Evolutionary conservation across 1,139 yeast species (phyloP).

Genomic region (Kodamaea suecica): DNA sequence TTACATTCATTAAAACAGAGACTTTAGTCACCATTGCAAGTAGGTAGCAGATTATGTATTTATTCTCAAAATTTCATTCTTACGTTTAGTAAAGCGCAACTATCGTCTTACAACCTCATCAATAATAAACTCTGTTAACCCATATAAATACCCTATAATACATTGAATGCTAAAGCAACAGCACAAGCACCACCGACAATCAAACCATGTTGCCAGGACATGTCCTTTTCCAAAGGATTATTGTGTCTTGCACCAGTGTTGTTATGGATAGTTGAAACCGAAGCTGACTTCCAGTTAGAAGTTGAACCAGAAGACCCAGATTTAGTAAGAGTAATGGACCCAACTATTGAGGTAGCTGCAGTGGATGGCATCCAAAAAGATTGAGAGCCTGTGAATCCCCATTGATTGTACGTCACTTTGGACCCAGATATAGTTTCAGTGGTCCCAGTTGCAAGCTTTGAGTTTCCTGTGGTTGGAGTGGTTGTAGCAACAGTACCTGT

Average conservation of each 20-base stretch:
- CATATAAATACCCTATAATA: too few species aligned
- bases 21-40: too few species aligned
- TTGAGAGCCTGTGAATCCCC: slow-evolving; percentile 45
- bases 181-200: slow-evolving; percentile 3
- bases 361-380: slow-evolving; percentile 36
- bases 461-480: slow-evolving; percentile 9
- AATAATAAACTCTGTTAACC: too few species aligned
- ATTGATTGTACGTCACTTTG: slow-evolving; percentile 35
- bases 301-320: slow-evolving; percentile 2
- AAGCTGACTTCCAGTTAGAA: neutral
- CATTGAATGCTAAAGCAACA: slow-evolving; percentile 3
- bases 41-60: too few species aligned
- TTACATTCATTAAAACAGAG: too few species aligned
- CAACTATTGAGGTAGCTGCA: slow-evolving; percentile 13
- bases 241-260: slow-evolving; percentile 2
- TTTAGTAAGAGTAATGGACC: neutral
- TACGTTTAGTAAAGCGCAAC: too few species aligned
- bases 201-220: slow-evolving; percentile 4
- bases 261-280: slow-evolving; percentile 2
- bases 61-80: too few species aligned
- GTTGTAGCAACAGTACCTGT: slow-evolving; percentile 15
- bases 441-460: too few species aligned
- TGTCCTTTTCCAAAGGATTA: slow-evolving; percentile 4
- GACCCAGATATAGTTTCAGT: slow-evolving; percentile 1
- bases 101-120: too few species aligned